Conservation (phyloP, 1,284 basidiomycete species). For the Lignosus rhinocerotis region DNA sequence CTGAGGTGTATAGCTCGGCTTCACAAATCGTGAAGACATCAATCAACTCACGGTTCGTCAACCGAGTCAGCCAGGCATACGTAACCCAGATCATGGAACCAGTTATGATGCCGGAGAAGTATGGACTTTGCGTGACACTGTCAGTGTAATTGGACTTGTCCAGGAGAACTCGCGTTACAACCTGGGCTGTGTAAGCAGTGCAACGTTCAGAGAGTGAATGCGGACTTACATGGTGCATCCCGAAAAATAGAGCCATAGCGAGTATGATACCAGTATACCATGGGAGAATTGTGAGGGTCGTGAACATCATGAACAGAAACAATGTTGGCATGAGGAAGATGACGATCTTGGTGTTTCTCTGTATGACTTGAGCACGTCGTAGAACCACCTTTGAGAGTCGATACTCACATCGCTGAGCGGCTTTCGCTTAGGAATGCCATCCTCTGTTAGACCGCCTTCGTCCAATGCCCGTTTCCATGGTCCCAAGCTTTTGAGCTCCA, state of each 20-base stretch:
- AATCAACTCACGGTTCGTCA: constrained; percentile 61
- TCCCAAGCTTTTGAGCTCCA: constrained; percentile 86
- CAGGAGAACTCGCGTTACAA: constrained; percentile 81
- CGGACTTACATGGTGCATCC: constrained; percentile 85
- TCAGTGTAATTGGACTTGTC: constrained; percentile 79
- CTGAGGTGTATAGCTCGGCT: not conserved
- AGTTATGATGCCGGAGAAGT: constrained; percentile 90
- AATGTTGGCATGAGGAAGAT: constrained; percentile 82
- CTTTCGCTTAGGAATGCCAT: constrained; percentile 68
- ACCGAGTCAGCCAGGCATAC: constrained; percentile 78
- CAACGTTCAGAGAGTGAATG: constrained; percentile 24
- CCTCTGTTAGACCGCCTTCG: constrained; percentile 80
- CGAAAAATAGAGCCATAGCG: constrained; percentile 83
- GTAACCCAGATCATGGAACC: constrained; percentile 87
- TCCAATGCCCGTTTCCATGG: constrained; percentile 88
- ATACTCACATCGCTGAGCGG: constrained; percentile 60
- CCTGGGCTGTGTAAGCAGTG: constrained; percentile 40
- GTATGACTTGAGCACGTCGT: constrained; percentile 11
- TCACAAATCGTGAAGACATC: not conserved
- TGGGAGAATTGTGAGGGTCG: constrained; percentile 78
- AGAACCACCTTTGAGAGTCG: not conserved
- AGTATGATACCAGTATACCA: constrained; percentile 89
- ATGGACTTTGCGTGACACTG: constrained; percentile 78
- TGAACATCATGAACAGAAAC: constrained; percentile 82
- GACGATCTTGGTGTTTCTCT: constrained; percentile 81